Percentiles rank a stretch among this genome's conserved stretches.
These are phyloP conservation scores for Theileria orientalis DNA, from an alignment of 169 alveolate species.

Conservation along the genomic window DNA sequence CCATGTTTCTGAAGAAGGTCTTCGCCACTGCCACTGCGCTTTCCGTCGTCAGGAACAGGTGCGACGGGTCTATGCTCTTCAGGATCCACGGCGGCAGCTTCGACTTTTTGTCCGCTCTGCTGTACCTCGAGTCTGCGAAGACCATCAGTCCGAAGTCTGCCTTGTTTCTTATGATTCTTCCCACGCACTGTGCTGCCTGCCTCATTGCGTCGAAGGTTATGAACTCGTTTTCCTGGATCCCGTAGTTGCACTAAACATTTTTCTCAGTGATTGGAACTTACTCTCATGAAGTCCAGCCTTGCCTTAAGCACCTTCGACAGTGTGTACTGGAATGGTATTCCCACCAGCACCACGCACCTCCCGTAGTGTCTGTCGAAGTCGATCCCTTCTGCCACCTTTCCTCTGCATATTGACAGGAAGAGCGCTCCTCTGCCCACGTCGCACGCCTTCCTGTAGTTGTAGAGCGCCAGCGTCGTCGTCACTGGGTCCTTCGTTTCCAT, in stretches of 20 bases:
- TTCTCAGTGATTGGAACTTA: conserved; percentile 50
- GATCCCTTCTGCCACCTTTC: conserved; percentile 99
- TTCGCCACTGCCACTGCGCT: conserved; percentile 78
- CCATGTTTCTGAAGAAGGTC: conserved; percentile 68
- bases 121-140: conserved; percentile 86
- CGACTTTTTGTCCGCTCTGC: conserved; percentile 81
- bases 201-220: conserved; percentile 98
- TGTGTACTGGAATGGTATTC: conserved; percentile 95
- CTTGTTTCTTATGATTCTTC: conserved; percentile 93
- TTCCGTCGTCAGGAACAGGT: conserved; percentile 77
- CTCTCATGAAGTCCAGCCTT: conserved; percentile 81
- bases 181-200: conserved; percentile 97
- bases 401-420: conserved; percentile 94
- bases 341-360: conserved; percentile 94
- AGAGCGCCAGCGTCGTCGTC: conserved; percentile 91
- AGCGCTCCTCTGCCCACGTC: conserved; percentile 98
- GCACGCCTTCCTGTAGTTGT: conserved; percentile 91
- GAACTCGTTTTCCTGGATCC: conserved; percentile 93
- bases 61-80: conserved; percentile 77
- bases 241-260: conserved; percentile 81
- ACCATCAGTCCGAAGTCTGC: conserved; percentile 92
- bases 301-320: conserved; percentile 89
- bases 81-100: conserved; percentile 89
- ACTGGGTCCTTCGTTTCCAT: conserved; percentile 96
- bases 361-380: conserved; percentile 98